phyloP scores from a whole-genome alignment of 768 basidiomycete species.

The Lactifluus rugatus region DNA sequence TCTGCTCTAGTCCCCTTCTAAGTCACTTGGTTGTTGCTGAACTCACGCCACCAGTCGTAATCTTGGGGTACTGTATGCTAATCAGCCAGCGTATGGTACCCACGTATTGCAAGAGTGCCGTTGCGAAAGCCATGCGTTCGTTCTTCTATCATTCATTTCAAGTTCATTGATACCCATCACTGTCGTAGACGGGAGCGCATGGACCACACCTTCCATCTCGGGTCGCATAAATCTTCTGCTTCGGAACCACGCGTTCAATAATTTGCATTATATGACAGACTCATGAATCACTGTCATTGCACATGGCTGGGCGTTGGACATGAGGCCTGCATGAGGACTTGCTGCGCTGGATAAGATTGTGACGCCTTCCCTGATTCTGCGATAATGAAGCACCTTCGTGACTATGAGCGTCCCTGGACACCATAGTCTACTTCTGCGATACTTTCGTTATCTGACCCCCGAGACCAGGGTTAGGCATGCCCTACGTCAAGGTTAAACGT shows the following conservation, averaged over 20 bases:
- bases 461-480: background rate
- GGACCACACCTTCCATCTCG: constrained; percentile 6
- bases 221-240: background rate
- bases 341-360: background rate
- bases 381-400: background rate
- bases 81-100: background rate
- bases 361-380: background rate
- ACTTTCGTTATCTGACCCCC: background rate
- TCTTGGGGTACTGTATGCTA: too few relatives aligned
- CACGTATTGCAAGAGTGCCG: background rate
- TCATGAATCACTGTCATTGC: background rate
- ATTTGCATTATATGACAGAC: background rate
- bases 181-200: background rate
- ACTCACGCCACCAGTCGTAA: too few relatives aligned
- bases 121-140: background rate
- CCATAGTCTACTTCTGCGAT: background rate
- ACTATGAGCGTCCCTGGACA: background rate
- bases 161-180: background rate
- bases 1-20: too few relatives aligned
- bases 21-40: too few relatives aligned
- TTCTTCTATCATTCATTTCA: background rate
- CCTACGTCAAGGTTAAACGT: background rate
- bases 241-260: background rate
- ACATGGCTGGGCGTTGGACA: background rate
- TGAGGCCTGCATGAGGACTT: constrained; percentile 7